Evolutionary conservation across 805 yeast species (phyloP).

Genomic region (Brettanomyces naardenensis): DNA sequence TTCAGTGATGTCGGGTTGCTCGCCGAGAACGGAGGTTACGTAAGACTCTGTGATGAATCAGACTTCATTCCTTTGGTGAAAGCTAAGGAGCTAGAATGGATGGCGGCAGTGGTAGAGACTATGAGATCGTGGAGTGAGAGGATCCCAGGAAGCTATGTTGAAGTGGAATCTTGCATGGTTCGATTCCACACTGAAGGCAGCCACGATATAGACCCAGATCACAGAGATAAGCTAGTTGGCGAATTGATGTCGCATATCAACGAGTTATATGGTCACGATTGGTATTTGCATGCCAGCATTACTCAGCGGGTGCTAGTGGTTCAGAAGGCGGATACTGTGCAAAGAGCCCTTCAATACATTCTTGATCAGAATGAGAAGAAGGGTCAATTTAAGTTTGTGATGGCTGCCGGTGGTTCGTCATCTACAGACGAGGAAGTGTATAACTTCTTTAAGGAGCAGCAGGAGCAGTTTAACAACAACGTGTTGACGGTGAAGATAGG

Average conservation of each 20-base stretch:
- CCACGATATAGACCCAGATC: constrained; percentile 49
- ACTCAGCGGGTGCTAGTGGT: constrained; percentile 64
- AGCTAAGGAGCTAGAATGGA: constrained; percentile 50
- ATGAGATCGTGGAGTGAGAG: constrained; percentile 62
- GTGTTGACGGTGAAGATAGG: constrained; percentile 59
- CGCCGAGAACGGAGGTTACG: constrained; percentile 85
- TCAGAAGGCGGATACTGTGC: constrained; percentile 53
- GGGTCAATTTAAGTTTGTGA: constrained; percentile 32
- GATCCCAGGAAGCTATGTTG: constrained; percentile 68
- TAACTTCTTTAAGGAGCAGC: constrained; percentile 38
- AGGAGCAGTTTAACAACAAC: constrained; percentile 29
- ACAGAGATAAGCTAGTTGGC: constrained; percentile 65
- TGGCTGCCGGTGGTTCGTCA: constrained; percentile 59
- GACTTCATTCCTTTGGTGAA: constrained; percentile 60
- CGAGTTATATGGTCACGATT: constrained; percentile 52
- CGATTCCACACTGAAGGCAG: constrained; percentile 69
- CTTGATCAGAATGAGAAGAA: constrained; percentile 23
- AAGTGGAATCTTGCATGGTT: constrained; percentile 68
- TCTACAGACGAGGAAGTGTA: constrained; percentile 64
- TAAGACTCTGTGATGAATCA: constrained; percentile 43
- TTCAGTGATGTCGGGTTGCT: constrained; percentile 69
- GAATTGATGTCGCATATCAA: constrained; percentile 81
- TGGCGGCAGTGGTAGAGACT: constrained; percentile 45
- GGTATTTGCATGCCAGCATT: constrained; percentile 68
- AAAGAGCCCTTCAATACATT: constrained; percentile 49